Percentiles rank a stretch among this genome's conserved stretches.
Conservation (phyloP, 2,329 filamentous ascomycete species). For the Myrmaecium sp. region DNA sequence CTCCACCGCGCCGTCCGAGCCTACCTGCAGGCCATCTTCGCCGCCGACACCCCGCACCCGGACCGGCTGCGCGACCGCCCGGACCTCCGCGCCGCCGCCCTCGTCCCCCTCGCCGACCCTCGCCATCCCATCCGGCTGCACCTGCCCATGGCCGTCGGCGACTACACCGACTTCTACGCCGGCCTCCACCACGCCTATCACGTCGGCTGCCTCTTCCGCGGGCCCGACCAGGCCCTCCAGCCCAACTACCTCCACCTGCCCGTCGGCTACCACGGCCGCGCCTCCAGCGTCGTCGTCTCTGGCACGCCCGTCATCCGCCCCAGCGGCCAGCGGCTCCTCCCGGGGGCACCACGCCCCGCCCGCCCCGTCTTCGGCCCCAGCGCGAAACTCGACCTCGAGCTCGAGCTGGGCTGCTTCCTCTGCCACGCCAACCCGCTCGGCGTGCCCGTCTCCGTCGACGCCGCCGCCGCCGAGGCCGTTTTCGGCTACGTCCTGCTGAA, state of each 20-base stretch:
- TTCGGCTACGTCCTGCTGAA: conserved; percentile 75
- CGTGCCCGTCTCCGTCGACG: conserved; percentile 40
- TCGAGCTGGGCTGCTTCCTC: conserved; percentile 65
- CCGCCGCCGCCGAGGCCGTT: conserved; percentile 53
- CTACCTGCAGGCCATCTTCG: conserved; percentile 51
- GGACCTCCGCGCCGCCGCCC: conserved; percentile 35
- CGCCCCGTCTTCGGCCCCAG: conserved; percentile 46
- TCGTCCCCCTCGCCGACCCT: conserved; percentile 42
- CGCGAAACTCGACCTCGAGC: conserved; percentile 58
- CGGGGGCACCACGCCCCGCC: no score
- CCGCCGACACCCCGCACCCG: conserved; percentile 40
- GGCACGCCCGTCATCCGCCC: conserved; percentile 59
- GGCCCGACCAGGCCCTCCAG: conserved; percentile 54
- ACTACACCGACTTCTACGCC: conserved; percentile 78
- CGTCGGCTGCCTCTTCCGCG: conserved; percentile 55
- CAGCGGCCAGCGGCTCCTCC: conserved; percentile 53
- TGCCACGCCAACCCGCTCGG: conserved; percentile 48
- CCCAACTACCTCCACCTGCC: conserved; percentile 71
- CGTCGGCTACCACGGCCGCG: conserved; percentile 65
- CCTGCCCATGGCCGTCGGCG: conserved; percentile 60
- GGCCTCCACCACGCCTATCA: conserved; percentile 65
- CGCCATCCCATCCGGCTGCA: conserved; percentile 52
- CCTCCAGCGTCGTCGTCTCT: conserved; percentile 58
- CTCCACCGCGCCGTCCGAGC: conserved; percentile 52
- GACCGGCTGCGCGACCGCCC: conserved; percentile 46